Percentiles rank a stretch among this genome's conserved stretches.
phyloP scores from a whole-genome alignment of 371 early-diverging fungal genomes.

The Nematocida homosporus region DNA sequence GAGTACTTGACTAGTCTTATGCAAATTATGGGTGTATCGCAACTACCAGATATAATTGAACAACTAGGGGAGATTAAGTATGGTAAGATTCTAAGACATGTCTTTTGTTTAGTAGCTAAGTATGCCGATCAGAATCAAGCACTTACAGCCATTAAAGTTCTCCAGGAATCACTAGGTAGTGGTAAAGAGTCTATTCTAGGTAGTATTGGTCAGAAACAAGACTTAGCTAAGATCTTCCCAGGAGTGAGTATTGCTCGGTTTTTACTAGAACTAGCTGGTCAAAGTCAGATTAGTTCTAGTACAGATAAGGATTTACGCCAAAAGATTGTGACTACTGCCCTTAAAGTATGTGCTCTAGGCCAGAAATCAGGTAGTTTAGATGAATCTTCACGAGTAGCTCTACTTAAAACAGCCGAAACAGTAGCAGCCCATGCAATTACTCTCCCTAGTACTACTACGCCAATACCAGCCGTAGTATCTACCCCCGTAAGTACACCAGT shows the following conservation, averaged over 20 bases:
- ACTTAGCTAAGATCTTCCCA: conserved; percentile 56
- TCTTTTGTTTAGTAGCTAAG: conserved; percentile 89
- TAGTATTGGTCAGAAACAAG: conserved; percentile 12
- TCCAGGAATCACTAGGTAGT: conserved; percentile 22
- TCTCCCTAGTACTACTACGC: not conserved
- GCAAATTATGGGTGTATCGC: not conserved
- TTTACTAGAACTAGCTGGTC: conserved; percentile 47
- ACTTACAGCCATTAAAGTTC: conserved; percentile 8
- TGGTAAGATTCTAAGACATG: conserved; percentile 86
- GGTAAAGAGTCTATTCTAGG: conserved; percentile 24
- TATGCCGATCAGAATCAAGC: conserved; percentile 70
- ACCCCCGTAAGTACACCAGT: not conserved
- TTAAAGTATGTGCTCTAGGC: conserved; percentile 57
- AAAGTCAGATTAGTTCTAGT: not conserved
- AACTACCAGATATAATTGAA: conserved; percentile 33
- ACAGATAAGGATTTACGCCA: conserved; percentile 7
- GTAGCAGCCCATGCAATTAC: not conserved
- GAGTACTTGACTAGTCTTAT: conserved; percentile 47
- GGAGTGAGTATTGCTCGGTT: conserved; percentile 51
- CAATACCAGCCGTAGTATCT: not conserved
- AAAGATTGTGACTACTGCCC: conserved; percentile 35
- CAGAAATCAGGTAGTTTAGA: conserved; percentile 48
- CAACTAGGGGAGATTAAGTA: conserved; percentile 73
- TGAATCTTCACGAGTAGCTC: conserved; percentile 56
- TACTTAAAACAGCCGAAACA: conserved; percentile 12